Conservation (phyloP, 2,329 filamentous ascomycete genomes). For the Bipolaris victoriae region DNA sequence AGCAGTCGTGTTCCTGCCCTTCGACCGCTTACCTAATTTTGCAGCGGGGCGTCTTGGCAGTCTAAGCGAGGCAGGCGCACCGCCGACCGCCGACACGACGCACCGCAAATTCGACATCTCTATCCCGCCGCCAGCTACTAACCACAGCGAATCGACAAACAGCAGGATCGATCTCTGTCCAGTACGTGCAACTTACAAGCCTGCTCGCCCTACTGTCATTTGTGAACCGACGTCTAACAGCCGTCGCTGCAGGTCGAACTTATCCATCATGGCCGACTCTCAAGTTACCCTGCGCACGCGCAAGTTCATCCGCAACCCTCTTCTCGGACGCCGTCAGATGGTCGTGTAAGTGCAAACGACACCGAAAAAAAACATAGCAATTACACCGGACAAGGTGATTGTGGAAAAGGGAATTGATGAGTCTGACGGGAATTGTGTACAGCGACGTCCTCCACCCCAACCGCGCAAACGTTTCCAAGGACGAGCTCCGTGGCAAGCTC, state of each 20-base stretch:
- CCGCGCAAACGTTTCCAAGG: conserved; percentile 98
- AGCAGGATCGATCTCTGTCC: conserved; percentile 45
- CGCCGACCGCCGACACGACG: conserved; percentile 22
- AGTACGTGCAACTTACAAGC: conserved; percentile 35
- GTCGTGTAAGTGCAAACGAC: conserved; percentile 74
- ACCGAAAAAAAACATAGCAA: conserved; percentile 1
- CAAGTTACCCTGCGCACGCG: conserved; percentile 76
- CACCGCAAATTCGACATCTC: conserved; percentile 35
- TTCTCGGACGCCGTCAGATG: conserved; percentile 99
- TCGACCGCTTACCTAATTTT: conserved; percentile 31
- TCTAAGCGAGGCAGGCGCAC: conserved; percentile 19
- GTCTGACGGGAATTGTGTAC: conserved; percentile 44
- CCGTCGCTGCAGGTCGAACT: conserved; percentile 40
- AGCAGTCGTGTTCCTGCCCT: conserved; percentile 7
- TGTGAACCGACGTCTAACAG: conserved; percentile 18
- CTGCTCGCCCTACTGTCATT: conserved; percentile 7
- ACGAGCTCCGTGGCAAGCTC: conserved; percentile 95
- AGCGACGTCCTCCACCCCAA: conserved; percentile 99
- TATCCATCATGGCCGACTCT: conserved; percentile 79
- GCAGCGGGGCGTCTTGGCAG: conserved; percentile 22
- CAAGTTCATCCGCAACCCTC: conserved; percentile 99
- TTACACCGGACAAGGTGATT: conserved; percentile 15
- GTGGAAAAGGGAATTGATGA: conserved; percentile 23
- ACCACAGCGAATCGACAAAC: conserved; percentile 37
- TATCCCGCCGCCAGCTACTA: conserved; percentile 43